A percentile compares a stretch with the other conserved stretches of the same genome.
Conservation (phyloP, 495 filamentous ascomycete species). For the Penicillium subrubescens region DNA sequence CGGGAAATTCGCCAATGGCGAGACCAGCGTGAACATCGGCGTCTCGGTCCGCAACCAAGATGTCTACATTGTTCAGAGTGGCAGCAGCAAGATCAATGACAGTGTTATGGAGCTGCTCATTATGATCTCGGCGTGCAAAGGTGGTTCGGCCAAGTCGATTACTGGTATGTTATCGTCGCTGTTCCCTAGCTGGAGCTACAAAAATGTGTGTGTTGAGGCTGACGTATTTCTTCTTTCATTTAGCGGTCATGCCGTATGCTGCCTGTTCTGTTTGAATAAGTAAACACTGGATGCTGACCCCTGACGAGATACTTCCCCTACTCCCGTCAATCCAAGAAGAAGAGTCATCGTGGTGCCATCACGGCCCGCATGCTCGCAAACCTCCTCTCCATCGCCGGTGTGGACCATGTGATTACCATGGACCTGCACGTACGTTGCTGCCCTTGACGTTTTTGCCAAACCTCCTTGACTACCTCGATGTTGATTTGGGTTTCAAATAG, state of each 20-base stretch:
- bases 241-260: slow-evolving; percentile 85
- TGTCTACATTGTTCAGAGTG: slow-evolving; percentile 98
- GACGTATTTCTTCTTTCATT: slow-evolving; percentile 22
- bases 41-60: slow-evolving; percentile 96
- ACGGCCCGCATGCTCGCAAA: slow-evolving; percentile 97
- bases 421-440: slow-evolving; percentile 73
- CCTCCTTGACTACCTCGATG: slow-evolving; percentile 11
- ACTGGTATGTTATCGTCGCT: slow-evolving; percentile 66
- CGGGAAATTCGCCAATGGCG: slow-evolving; percentile 82
- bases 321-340: slow-evolving; percentile 98
- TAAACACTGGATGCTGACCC: slow-evolving; percentile 46
- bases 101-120: slow-evolving; percentile 98
- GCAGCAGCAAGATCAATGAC: slow-evolving; percentile 95
- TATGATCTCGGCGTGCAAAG: slow-evolving; percentile 98
- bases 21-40: slow-evolving; percentile 92
- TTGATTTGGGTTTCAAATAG: slow-evolving; percentile 32
- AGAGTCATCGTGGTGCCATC: slow-evolving; percentile 93
- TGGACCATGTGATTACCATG: slow-evolving; percentile 96
- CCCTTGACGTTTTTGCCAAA: not conserved
- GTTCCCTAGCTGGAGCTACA: not conserved
- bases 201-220: slow-evolving; percentile 17
- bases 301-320: slow-evolving; percentile 85
- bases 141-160: slow-evolving; percentile 94
- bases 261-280: slow-evolving; percentile 36
- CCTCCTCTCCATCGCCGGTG: slow-evolving; percentile 85